Percentiles rank a stretch among this genome's conserved stretches.
These are phyloP conservation scores for Pleurotus sapidus DNA, from an alignment of 768 basidiomycete genomes.

Conservation along the genomic window DNA sequence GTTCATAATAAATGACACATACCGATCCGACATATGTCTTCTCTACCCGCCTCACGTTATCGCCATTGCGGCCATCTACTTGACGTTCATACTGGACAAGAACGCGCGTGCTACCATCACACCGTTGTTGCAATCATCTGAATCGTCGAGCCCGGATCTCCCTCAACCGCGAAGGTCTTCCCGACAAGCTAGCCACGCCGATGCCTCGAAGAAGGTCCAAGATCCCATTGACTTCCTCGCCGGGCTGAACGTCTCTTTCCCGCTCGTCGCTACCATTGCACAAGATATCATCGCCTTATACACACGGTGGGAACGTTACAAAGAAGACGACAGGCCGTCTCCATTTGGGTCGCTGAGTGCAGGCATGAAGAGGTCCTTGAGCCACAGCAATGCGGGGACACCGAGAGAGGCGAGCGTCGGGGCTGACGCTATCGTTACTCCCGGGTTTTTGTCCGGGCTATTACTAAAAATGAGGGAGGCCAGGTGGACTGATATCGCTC, in stretches of 20 bases:
- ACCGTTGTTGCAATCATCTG: constrained; percentile 33
- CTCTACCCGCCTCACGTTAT: constrained; percentile 94
- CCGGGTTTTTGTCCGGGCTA: constrained; percentile 51
- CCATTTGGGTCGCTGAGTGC: constrained; percentile 2
- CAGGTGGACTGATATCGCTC: constrained; percentile 53
- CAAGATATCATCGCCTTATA: constrained; percentile 93
- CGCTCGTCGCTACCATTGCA: constrained; percentile 76
- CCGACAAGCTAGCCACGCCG: constrained; percentile 36
- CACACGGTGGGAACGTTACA: constrained; percentile 84
- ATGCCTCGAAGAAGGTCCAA: constrained; percentile 40
- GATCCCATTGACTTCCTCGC: constrained; percentile 84
- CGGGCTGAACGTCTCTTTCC: constrained; percentile 79
- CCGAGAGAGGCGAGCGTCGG: constrained; percentile 16
- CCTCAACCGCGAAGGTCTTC: constrained; percentile 55
- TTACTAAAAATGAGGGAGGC: constrained; percentile 68
- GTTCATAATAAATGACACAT: constrained; percentile 97
- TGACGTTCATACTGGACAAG: constrained; percentile 75
- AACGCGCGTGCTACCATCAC: constrained; percentile 46
- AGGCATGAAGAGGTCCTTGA: constrained; percentile 21
- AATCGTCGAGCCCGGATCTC: constrained; percentile 13
- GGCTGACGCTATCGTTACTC: constrained; percentile 47
- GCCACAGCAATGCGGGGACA: constrained; percentile 20
- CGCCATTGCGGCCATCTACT: constrained; percentile 88
- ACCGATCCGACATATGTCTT: constrained; percentile 90
- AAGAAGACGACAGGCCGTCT: constrained; percentile 42